phyloP scores from a whole-genome alignment of 192 early-diverging fungal species.

The Kickxella alabastrina region DNA sequence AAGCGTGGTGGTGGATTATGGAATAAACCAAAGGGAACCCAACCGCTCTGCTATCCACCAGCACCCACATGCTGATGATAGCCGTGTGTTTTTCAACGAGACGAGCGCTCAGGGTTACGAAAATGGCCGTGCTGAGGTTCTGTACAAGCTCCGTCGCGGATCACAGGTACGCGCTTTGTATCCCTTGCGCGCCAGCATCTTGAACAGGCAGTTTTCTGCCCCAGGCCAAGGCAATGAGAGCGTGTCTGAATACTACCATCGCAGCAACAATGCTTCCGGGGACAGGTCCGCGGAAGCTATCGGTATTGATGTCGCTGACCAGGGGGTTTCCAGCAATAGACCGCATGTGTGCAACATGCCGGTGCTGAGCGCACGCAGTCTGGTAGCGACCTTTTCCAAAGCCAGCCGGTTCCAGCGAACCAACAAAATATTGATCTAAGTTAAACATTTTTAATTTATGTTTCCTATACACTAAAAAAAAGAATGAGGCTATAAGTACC shows the following conservation, averaged over 20 bases:
- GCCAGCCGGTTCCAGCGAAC: conserved; percentile 39
- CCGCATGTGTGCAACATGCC: not conserved
- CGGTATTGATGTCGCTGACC: conserved; percentile 32
- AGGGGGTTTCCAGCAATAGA: conserved; percentile 6
- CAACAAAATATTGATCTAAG: conserved; percentile 26
- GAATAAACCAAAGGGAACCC: conserved; percentile 27
- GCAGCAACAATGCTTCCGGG: conserved; percentile 25
- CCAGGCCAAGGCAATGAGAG: no score
- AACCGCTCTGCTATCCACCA: conserved; percentile 1
- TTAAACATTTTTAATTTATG: not conserved
- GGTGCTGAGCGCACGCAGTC: conserved; percentile 7
- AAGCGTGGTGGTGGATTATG: conserved; percentile 38
- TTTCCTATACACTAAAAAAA: no score
- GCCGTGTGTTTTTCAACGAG: conserved; percentile 2
- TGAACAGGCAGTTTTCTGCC: conserved; percentile 22
- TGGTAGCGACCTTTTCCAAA: conserved; percentile 4
- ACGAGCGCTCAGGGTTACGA: not conserved
- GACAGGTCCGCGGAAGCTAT: conserved; percentile 25
- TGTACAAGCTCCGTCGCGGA: conserved; percentile 17
- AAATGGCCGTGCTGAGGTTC: conserved; percentile 14
- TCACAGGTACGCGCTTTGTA: conserved; percentile 29
- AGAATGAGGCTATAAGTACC: no score
- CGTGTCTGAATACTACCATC: not conserved
- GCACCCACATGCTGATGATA: conserved; percentile 4
- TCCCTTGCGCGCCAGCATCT: conserved; percentile 24